Evolutionary conservation across 768 basidiomycete genomes (phyloP).

Genomic region (Amanita pseudoporphyria): DNA sequence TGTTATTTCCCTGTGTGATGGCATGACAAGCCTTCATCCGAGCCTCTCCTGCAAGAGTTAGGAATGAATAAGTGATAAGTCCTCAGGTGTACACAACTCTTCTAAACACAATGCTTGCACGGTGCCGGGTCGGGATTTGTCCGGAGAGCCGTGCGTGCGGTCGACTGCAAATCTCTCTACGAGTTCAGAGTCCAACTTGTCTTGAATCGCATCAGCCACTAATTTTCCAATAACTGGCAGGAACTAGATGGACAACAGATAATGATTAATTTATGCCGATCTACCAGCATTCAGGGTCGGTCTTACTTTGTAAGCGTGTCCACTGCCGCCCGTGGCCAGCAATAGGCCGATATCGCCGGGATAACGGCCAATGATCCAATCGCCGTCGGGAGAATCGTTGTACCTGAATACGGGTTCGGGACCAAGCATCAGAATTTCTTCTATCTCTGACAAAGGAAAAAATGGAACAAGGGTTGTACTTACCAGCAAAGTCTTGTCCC

Average conservation of each 20-base stretch:
- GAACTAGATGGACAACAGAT: constrained; percentile 42
- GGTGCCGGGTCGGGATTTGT: constrained; percentile 24
- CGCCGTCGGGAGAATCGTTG: constrained; percentile 73
- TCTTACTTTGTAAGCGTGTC: constrained; percentile 77
- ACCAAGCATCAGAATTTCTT: not conserved
- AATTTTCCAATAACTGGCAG: constrained; percentile 76
- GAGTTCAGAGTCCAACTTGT: constrained; percentile 42
- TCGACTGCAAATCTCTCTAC: constrained; percentile 55
- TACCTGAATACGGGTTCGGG: constrained; percentile 46
- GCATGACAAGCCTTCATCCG: not conserved
- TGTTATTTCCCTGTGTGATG: not conserved
- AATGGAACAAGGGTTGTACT: constrained; percentile 16
- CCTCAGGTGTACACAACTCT: constrained; percentile 39
- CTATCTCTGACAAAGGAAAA: not conserved
- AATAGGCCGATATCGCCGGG: constrained; percentile 48
- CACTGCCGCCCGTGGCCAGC: constrained; percentile 82
- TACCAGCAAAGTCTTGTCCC: constrained; percentile 86
- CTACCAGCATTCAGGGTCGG: no score
- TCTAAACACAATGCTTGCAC: constrained; percentile 32
- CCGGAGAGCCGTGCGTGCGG: constrained; percentile 26
- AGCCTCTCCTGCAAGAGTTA: not conserved
- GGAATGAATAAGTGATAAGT: constrained; percentile 20
- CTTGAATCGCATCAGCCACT: constrained; percentile 64
- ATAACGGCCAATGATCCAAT: constrained; percentile 84
- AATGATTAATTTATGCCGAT: not conserved